phyloP scores from a whole-genome alignment of 164 flowering plant genomes.

The Sedum album region DNA sequence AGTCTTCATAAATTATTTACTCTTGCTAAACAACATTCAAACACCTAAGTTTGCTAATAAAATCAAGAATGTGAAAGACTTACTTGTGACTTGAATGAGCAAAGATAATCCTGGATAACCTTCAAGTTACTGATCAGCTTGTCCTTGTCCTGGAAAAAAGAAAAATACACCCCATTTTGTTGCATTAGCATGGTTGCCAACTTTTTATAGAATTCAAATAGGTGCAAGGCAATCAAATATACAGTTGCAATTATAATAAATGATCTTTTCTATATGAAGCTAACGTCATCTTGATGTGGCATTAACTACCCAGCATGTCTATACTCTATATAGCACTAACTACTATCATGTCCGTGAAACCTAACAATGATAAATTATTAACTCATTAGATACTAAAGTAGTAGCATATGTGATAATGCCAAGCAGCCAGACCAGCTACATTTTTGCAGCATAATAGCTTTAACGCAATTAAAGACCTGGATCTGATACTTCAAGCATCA shows the following conservation, averaged over 20 bases:
- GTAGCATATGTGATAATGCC: not conserved
- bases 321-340: not conserved
- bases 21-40: not conserved
- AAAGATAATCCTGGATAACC: constrained; percentile 87
- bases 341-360: not conserved
- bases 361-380: not conserved
- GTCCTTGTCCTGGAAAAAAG: constrained; percentile 57
- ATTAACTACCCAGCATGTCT: not conserved
- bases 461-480: not conserved
- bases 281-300: not conserved
- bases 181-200: not conserved
- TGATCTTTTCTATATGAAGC: not conserved
- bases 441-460: not conserved
- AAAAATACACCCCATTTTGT: not conserved
- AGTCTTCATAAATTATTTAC: not conserved
- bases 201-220: not conserved
- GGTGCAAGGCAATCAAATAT: not conserved
- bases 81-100: constrained; percentile 90
- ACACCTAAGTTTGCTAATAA: not conserved
- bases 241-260: not conserved
- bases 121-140: constrained; percentile 67
- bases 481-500: not conserved
- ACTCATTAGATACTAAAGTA: not conserved
- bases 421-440: not conserved
- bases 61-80: not conserved